Evolutionary conservation across 2,329 filamentous ascomycete genomes (phyloP), one percentile per base, ranked within the genome.

Genomic region (Chrysoporthe cubensis): DNA sequence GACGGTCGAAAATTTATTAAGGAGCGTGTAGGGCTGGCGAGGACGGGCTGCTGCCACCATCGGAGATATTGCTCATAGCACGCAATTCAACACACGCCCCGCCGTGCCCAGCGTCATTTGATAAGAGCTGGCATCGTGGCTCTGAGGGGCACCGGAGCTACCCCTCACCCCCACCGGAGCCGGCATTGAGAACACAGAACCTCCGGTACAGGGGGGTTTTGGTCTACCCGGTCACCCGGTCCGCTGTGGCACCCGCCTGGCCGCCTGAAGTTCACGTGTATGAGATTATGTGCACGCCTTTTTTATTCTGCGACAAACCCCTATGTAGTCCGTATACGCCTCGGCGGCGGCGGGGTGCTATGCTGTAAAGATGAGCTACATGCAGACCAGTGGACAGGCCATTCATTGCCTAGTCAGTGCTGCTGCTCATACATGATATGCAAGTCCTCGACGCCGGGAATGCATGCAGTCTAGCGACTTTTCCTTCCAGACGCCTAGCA

Each of bases 11-110:
- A 26, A 26, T 26, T 26, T 26, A 26, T 26, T 26, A 26, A 26
- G 26, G 26, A 26, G 26, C 26, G 26, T 26, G 26, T 26, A 26
- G 26, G 26, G 26, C 26, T 26, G 26, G 26, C 26, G 26, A 26
- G 26, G 26, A 26, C 26, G 26, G 26, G 26, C 26, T 26, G 26
- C 26, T 26, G 26, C 26, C 46, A 62, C 50, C 56, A 32, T n/a
- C 32, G 32, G 43, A 40, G 60, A 54, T 48, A 48, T 50, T 67
- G 65, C 34, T 34, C 65, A 64, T 59, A 67, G 65, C 65, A 67
- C 65, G 65, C 65, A 64, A 67, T 64, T 43, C 65, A 37, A 64
- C 34, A 6, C 21, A 50, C n/a, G 59, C 59, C 59, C 59, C 44
- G 59, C 59, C 59, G n/a, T 37, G 16, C 16, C 40, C 32, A 40